A percentile compares a stretch with the other conserved stretches of the same genome.
Evolutionary conservation across 805 yeast genomes (phyloP).

Genomic region (Candida gorgasii): DNA sequence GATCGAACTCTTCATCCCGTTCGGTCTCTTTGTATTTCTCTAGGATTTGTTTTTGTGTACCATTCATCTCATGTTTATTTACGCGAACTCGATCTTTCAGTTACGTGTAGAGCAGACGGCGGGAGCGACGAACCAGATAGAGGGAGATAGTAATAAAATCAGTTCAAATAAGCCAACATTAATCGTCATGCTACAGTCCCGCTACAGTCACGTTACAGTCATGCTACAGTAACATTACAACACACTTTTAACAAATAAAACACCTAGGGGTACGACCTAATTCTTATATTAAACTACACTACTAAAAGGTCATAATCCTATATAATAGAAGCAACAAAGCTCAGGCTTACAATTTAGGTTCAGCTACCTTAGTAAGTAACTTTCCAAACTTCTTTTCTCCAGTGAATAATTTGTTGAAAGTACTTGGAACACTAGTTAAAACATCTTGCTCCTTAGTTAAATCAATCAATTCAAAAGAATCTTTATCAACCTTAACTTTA

Average conservation of each 20-base stretch:
- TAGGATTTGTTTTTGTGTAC: constrained; percentile 5
- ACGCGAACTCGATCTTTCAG: constrained; percentile 6
- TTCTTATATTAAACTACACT: too few species aligned
- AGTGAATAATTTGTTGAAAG: constrained; percentile 49
- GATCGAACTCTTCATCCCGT: constrained; percentile 21
- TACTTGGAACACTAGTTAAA: constrained; percentile 45
- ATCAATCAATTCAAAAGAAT: constrained; percentile 21
- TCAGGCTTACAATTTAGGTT: constrained; percentile 11
- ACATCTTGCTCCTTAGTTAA: constrained; percentile 31
- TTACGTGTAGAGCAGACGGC: too few species aligned
- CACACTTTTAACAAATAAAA: too few species aligned
- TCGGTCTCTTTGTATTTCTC: constrained; percentile 23
- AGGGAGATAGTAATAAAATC: too few species aligned
- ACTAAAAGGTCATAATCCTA: too few species aligned
- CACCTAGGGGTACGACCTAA: too few species aligned
- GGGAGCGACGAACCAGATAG: too few species aligned
- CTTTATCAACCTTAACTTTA: constrained; percentile 16
- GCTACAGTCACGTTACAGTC: too few species aligned
- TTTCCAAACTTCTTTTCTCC: constrained; percentile 51
- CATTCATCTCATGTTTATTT: constrained; percentile 6
- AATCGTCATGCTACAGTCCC: too few species aligned
- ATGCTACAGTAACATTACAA: too few species aligned
- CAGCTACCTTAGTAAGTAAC: constrained; percentile 45
- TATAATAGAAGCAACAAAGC: too few species aligned
- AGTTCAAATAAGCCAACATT: too few species aligned